Evolutionary conservation across 163 green algal genomes (phyloP).

Genomic region (Prototheca cutis): DNA sequence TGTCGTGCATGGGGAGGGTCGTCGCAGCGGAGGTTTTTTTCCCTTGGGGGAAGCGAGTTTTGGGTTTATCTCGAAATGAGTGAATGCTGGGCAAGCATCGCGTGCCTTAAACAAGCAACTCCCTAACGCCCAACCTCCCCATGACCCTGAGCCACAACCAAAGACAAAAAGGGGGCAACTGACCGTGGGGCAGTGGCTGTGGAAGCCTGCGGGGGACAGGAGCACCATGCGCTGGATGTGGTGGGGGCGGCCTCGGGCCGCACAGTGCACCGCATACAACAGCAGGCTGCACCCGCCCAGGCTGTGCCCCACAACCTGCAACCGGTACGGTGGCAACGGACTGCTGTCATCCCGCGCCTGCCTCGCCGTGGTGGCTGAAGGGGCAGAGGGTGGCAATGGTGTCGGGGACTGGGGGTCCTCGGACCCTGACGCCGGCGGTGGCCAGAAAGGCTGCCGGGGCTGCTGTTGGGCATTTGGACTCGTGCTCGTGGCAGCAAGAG

Average conservation of each 20-base stretch:
- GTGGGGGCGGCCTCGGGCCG: slow-evolving; percentile 28
- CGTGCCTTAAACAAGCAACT: no score
- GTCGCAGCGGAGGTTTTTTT: no score
- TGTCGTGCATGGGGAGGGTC: slow-evolving; percentile 9
- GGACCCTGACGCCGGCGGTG: no score
- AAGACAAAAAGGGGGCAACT: no score
- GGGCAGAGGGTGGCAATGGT: no score
- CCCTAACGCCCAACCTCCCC: background rate
- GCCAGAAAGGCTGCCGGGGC: no score
- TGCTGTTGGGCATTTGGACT: no score
- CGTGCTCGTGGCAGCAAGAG: no score
- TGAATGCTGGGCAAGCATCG: no score
- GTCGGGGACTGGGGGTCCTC: no score
- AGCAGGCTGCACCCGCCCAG: slow-evolving; percentile 73
- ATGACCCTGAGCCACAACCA: background rate
- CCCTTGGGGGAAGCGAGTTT: background rate
- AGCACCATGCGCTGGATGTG: slow-evolving; percentile 73
- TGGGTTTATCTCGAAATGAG: background rate
- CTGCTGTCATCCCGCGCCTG: no score
- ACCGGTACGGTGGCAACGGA: background rate
- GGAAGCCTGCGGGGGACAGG: slow-evolving; percentile 74
- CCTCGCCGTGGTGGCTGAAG: no score
- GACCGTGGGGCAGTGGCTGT: slow-evolving; percentile 29
- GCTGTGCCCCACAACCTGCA: slow-evolving; percentile 69
- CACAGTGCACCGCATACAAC: slow-evolving; percentile 67